phyloP scores from a whole-genome alignment of 2,329 filamentous ascomycete genomes.

The Coniochaeta prunicola region DNA sequence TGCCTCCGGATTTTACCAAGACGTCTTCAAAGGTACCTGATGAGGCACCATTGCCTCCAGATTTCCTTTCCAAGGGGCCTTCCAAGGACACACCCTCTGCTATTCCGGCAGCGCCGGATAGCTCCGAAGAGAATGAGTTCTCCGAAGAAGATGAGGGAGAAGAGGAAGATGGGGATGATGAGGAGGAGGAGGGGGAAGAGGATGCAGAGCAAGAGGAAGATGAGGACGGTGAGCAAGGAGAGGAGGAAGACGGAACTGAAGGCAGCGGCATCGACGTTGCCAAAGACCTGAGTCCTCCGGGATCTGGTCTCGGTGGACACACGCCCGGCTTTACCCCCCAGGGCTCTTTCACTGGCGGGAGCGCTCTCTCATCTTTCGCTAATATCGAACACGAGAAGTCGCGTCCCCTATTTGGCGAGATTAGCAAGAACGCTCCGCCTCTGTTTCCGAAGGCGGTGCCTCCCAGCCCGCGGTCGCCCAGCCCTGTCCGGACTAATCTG shows the following conservation, averaged over 20 bases:
- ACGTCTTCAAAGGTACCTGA: slow-evolving; percentile 14
- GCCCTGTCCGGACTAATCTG: slow-evolving; percentile 55
- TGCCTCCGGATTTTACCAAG: slow-evolving; percentile 27
- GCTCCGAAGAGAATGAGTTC: slow-evolving; percentile 15
- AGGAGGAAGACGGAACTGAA: slow-evolving; percentile 38
- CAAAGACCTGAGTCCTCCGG: slow-evolving; percentile 53
- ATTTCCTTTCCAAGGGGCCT: slow-evolving; percentile 8
- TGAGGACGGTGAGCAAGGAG: slow-evolving; percentile 36
- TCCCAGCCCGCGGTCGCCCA: slow-evolving; percentile 64
- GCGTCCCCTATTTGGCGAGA: slow-evolving; percentile 47
- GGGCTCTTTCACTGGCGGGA: slow-evolving; percentile 49
- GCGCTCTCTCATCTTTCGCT: slow-evolving; percentile 38
- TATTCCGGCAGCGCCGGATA: slow-evolving; percentile 26
- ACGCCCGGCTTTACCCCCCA: slow-evolving; percentile 46
- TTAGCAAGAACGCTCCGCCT: slow-evolving; percentile 38
- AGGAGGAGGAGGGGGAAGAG: slow-evolving; percentile 29
- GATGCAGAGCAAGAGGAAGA: slow-evolving; percentile 33
- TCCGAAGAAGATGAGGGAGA: slow-evolving; percentile 28
- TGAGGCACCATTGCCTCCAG: slow-evolving; percentile 18
- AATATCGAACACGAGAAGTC: slow-evolving; percentile 36
- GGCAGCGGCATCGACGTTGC: slow-evolving; percentile 59
- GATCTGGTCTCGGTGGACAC: slow-evolving; percentile 26
- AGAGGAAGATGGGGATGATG: slow-evolving; percentile 27
- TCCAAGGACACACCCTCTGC: slow-evolving; percentile 4
- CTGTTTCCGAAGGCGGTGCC: slow-evolving; percentile 46